A percentile compares a stretch with the other conserved stretches of the same genome.
These are phyloP conservation scores for Suaeda aralocaspica DNA, from an alignment of 148 eudicot genomes.

Conservation along the genomic window DNA sequence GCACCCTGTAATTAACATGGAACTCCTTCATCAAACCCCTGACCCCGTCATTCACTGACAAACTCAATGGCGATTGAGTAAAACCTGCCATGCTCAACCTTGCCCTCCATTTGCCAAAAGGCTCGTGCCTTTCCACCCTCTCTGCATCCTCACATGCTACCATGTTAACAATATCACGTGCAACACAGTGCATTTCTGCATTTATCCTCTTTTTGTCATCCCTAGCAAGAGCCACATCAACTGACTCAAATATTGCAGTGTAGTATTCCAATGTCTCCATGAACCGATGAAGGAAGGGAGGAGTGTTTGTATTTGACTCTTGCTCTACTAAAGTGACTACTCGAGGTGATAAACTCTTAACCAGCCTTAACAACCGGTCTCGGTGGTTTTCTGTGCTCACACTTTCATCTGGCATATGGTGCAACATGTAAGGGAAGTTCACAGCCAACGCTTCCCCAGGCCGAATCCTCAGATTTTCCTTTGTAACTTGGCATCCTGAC, in stretches of 20 bases:
- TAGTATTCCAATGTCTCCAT: conserved; percentile 73
- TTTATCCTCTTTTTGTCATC: conserved; percentile 63
- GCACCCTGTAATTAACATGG: conserved; percentile 44
- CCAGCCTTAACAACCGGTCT: conserved; percentile 68
- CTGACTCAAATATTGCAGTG: conserved; percentile 81
- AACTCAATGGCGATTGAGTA: conserved; percentile 38
- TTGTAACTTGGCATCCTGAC: conserved; percentile 60
- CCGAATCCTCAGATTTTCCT: conserved; percentile 41
- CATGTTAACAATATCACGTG: conserved; percentile 83
- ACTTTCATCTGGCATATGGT: conserved; percentile 98
- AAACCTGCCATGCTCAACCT: conserved; percentile 80
- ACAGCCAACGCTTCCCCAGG: conserved; percentile 77
- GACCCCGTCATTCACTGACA: conserved; percentile 32
- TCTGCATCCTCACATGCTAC: conserved; percentile 81
- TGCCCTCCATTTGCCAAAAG: conserved; percentile 77
- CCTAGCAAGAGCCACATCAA: conserved; percentile 57
- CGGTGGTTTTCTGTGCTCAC: conserved; percentile 76
- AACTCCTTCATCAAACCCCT: conserved; percentile 47
- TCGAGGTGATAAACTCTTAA: conserved; percentile 69
- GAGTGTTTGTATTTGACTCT: conserved; percentile 85
- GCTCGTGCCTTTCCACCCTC: conserved; percentile 88
- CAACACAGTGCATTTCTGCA: conserved; percentile 89
- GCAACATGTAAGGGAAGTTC: conserved; percentile 76
- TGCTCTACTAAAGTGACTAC: conserved; percentile 77
- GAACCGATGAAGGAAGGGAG: conserved; percentile 59